Base-by-base conservation (phyloP, 345 rosid species). In the Geranium rotundifolium region DNA sequence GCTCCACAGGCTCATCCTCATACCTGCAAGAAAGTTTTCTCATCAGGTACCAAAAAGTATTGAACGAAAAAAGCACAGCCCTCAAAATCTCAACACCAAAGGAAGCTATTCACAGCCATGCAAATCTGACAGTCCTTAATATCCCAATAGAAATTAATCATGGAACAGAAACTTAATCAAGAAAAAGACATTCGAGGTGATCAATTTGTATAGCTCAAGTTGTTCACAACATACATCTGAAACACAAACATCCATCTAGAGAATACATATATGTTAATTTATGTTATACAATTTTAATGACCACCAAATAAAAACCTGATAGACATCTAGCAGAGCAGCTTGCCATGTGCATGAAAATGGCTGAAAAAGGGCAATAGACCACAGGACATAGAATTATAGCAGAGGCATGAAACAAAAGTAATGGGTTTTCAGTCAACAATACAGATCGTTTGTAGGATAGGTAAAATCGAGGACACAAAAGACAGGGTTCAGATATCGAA, bases 1-100 rank as follows among this genome's bases (percentile, higher is more conserved):
- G 90, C 87, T 90, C 95, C 8, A 71, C 60, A 23, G 97, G 95
- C 80, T 90, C 95, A n/a, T 90, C 97, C 62, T 85, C 92, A 5
- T 90, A 90, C 31, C 95, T 87, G 75, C 72, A 73, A 29, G 16
- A 63, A 61, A 12, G 37, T 31, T 61, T 19, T 58, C 55, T 55
- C 10, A 64, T 27, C 60, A 54, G 19, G 60, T 31, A 29, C 17
- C 19, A 64, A 17, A 55, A 64, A 31, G 14, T 19, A 49, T 17
- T 20, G 37, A 55, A 14, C 12, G 19, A 34, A 61, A 34, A 12
- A 13, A 0, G 55, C 29, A 39, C 1, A 12, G 19, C 64, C 64
- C 9, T 50, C n/a, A 39, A 27, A 60, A 60, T 31, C 15, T 39
- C 41, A 52, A 29, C 58, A 17, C 29, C 15, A 17, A 13, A 63